These are phyloP conservation scores for Paramarasmius palmivorus DNA, from an alignment of 1,284 basidiomycete genomes.

Conservation along the genomic window DNA sequence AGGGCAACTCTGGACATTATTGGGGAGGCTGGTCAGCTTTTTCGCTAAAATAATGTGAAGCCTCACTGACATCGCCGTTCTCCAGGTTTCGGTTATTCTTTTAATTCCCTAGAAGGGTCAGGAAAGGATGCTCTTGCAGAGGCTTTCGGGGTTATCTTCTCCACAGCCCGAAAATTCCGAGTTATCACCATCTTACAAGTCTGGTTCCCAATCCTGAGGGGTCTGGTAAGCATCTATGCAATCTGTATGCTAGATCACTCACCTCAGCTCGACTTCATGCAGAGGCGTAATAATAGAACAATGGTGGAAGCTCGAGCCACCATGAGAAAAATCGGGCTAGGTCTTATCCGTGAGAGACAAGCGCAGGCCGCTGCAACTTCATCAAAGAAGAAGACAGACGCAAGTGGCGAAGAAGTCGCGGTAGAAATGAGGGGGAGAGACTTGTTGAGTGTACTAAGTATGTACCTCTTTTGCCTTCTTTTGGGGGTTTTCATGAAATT, in stretches of 20 bases:
- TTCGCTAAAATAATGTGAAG: background rate
- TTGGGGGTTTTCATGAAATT: background rate
- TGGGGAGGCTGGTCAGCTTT: slow-evolving; percentile 56
- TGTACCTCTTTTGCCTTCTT: slow-evolving; percentile 19
- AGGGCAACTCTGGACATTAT: slow-evolving; percentile 73
- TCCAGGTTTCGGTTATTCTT: slow-evolving; percentile 62
- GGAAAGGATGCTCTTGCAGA: slow-evolving; percentile 53
- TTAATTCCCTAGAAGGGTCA: slow-evolving; percentile 47
- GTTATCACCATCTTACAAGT: slow-evolving; percentile 57
- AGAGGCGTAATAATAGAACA: slow-evolving; percentile 37
- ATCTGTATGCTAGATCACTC: slow-evolving; percentile 9
- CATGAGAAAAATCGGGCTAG: slow-evolving; percentile 55
- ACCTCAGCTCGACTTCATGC: slow-evolving; percentile 19
- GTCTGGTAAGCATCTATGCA: slow-evolving; percentile 41
- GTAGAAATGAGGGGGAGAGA: slow-evolving; percentile 33
- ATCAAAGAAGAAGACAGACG: slow-evolving; percentile 20
- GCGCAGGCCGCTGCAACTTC: slow-evolving; percentile 22
- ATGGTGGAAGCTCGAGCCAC: slow-evolving; percentile 45
- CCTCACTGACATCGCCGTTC: background rate
- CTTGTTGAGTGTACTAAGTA: slow-evolving; percentile 57
- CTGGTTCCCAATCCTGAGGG: slow-evolving; percentile 57
- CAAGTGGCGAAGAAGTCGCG: slow-evolving; percentile 8
- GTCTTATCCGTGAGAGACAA: slow-evolving; percentile 52
- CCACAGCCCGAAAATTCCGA: slow-evolving; percentile 49
- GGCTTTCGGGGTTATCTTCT: slow-evolving; percentile 57